Evolutionary conservation across 805 yeast species (phyloP), one percentile per base, ranked within the genome.

Genomic region (Yamadazyma laniorum): DNA sequence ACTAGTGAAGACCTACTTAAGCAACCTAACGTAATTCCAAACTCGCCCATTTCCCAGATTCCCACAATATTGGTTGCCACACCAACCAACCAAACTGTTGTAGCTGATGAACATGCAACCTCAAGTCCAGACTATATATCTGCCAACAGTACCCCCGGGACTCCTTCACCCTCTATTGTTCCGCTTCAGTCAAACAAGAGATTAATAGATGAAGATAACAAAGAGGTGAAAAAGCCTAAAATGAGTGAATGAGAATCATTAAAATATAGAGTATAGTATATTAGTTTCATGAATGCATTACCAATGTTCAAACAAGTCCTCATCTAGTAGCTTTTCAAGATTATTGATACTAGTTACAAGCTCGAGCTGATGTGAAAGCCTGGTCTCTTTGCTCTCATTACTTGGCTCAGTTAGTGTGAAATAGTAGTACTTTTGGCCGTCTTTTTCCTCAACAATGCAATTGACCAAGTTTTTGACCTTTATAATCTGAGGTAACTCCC

Each of bases 351-450:
- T 22, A 11, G 21, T 33, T 3, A 21, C 22, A 16, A 42, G n/a
- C 15, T 34, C 36, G 11, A 37, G n/a, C 31, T 42, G 45, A 22
- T 34, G 39, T 6, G 12, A 15, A 7, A 7, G 9, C 9, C 6
- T 9, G 9, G 23, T 21, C 6, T 21, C 9, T 9, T 21, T 6
- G 6, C 9, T 9, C 9, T 9, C 9, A 7, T 21, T 21, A 21
- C 9, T 9, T 21, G 23, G 9, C 9, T 21, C 9, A 6, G 9
- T 9, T 9, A 21, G 9, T 7, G 9, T 21, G 23, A 21, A 21
- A 9, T 9, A 21, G 23, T 21, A 21, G 23, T 7, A 9, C 9
- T 21, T 21, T 21, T 21, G 23, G 6, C 23, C 23, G 6, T 21
- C 23, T 21, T 9, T 5, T 34, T 29, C 27, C 2, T 29, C 4